Percentiles rank a stretch among this genome's conserved stretches.
phyloP scores from a whole-genome alignment of 495 filamentous ascomycete species.

The Rusavskia elegans region DNA sequence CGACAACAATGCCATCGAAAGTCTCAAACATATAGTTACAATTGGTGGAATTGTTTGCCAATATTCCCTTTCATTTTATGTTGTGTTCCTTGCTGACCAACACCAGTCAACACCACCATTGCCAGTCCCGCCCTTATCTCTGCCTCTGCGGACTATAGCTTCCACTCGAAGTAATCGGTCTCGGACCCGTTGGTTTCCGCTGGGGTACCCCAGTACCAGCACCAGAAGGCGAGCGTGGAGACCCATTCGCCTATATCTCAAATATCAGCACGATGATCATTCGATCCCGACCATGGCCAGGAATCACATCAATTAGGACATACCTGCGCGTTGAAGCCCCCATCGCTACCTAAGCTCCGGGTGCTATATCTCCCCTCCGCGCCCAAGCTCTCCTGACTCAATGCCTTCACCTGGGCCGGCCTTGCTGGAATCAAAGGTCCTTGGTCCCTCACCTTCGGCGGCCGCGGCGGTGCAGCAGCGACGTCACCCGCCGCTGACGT shows the following conservation, averaged over 20 bases:
- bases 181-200: slow-evolving; percentile 39
- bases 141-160: slow-evolving; percentile 21
- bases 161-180: slow-evolving; percentile 31
- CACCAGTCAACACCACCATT: too few species aligned
- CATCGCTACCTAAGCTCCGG: not conserved
- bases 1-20: too few species aligned
- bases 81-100: too few species aligned
- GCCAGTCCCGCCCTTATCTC: too few species aligned
- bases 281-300: not conserved
- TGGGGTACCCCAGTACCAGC: slow-evolving; percentile 19
- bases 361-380: slow-evolving; percentile 10
- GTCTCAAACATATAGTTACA: too few species aligned
- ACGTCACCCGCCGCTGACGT: slow-evolving; percentile 16
- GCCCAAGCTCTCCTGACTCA: slow-evolving; percentile 24
- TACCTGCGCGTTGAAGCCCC: slow-evolving; percentile 6
- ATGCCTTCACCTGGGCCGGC: slow-evolving; percentile 23
- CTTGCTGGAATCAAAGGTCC: slow-evolving; percentile 33
- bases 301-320: not conserved
- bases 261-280: not conserved
- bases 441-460: slow-evolving; percentile 36
- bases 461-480: slow-evolving; percentile 27
- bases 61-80: too few species aligned
- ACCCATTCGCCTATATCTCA: slow-evolving; percentile 7
- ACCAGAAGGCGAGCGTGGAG: slow-evolving; percentile 14
- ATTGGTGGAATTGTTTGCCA: too few species aligned